Conservation (phyloP, 1,284 basidiomycete genomes). For the Ustilago sp. region DNA sequence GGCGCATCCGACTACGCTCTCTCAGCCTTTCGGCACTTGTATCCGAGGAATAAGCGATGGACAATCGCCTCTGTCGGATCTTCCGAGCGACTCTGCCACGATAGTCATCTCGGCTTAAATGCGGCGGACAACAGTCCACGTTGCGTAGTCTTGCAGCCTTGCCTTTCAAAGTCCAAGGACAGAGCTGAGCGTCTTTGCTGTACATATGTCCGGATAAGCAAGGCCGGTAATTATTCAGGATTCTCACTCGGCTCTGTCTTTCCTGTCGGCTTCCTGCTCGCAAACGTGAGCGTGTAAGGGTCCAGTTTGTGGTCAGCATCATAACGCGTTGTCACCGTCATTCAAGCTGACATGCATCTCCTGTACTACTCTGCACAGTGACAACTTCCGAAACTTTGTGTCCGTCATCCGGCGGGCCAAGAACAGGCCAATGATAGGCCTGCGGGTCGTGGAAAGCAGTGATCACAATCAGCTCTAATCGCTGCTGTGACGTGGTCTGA, state of each 20-base stretch:
- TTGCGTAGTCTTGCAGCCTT: background rate
- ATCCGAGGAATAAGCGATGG: no score
- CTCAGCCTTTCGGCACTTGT: background rate
- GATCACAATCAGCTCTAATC: background rate
- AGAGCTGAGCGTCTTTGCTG: background rate
- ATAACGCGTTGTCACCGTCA: constrained; percentile 3
- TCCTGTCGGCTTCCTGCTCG: background rate
- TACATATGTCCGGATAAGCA: constrained; percentile 3
- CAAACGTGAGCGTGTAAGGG: background rate
- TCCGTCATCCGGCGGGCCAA: background rate
- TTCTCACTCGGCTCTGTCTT: background rate
- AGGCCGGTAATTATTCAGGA: background rate
- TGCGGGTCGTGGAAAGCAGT: background rate
- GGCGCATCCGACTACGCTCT: background rate
- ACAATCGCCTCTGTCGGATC: no score
- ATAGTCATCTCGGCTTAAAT: background rate
- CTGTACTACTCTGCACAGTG: background rate
- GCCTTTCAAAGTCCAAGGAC: background rate
- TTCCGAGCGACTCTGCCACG: no score
- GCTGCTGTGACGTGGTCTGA: background rate
- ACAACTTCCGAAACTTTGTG: background rate
- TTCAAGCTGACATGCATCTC: constrained; percentile 2
- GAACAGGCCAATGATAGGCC: background rate
- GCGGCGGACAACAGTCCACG: background rate
- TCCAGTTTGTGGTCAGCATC: constrained; percentile 3